Conservation (phyloP, 1,284 basidiomycete species). For the Puccinia triticina region DNA sequence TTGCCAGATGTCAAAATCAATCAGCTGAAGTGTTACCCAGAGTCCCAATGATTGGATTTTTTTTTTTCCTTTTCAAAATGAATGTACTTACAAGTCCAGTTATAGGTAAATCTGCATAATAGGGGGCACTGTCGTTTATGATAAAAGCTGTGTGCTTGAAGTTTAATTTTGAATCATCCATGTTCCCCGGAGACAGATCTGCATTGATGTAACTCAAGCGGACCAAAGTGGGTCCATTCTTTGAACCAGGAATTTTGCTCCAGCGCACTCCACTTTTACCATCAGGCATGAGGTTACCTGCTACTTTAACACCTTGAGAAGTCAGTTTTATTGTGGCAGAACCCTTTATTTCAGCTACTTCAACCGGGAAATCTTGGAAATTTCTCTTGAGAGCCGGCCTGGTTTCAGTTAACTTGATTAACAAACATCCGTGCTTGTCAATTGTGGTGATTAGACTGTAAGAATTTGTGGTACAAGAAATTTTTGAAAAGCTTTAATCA, state of each 20-base stretch:
- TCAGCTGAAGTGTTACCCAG: too few species aligned
- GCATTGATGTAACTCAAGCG: slow-evolving; percentile 49
- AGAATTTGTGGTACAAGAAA: neutral
- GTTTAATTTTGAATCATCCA: slow-evolving; percentile 13
- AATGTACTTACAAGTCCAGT: slow-evolving; percentile 37
- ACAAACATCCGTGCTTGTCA: slow-evolving; percentile 8
- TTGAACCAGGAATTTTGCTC: slow-evolving; percentile 14
- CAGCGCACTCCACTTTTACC: slow-evolving; percentile 5
- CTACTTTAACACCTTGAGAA: neutral
- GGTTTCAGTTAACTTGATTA: slow-evolving; percentile 40
- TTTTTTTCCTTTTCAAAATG: too few species aligned
- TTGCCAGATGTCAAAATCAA: too few species aligned
- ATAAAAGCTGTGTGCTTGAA: slow-evolving; percentile 4
- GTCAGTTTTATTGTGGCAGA: neutral
- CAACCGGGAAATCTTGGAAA: slow-evolving; percentile 9
- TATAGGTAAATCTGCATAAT: slow-evolving; percentile 26
- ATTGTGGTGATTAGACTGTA: neutral
- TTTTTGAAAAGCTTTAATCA: neutral
- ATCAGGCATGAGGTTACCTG: neutral
- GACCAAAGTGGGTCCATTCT: neutral
- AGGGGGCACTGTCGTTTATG: slow-evolving; percentile 15
- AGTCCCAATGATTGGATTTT: too few species aligned
- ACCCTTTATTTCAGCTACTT: slow-evolving; percentile 4
- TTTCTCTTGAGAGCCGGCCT: neutral
- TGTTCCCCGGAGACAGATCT: neutral